Evolutionary conservation across 2,329 filamentous ascomycete species (phyloP), one percentile per base, ranked within the genome.

Genomic region (Metarhizium brunneum): DNA sequence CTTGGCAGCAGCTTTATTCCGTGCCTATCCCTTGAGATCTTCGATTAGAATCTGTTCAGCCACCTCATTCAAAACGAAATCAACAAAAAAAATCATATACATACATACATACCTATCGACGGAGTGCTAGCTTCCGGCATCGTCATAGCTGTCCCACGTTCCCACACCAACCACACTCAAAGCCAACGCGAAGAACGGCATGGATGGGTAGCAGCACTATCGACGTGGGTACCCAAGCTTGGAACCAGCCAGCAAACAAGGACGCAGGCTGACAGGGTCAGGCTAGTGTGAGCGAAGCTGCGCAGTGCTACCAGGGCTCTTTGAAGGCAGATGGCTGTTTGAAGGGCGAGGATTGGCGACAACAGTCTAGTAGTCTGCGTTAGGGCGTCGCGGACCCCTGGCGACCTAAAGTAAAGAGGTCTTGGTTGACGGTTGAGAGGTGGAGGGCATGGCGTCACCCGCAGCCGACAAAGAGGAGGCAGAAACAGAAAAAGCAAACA

Each of bases 351-450:
- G 18, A 47, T 47, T 47, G 43, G 43, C 43, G 6, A 25, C 6
- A n/a, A 13, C 18, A 6, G n/a, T 29, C 18, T 18, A 47, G 16
- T 18, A 25, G n/a, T n/a, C 18, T 47, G 43, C 18, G n/a, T 47
- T 45, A 45, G 50, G 50, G 18, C n/a, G 50, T 52, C 38, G 50
- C 50, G 38, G 35, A 30, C 36, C 50, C 50, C 38, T 52, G 50
- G 16, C 36, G 25, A 16, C 25, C 43, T 14, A 36, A 14, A 40
- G 50, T 35, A 36, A 47, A 47, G 36, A 52, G 50, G 35, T 25
- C 25, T 25, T 25, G 25, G 25, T 25, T 25, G 25, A 25, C 25
- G 25, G 25, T 25, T 25, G 25, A 25, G 25, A 25, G 10, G 32
- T 35, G 32, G 32, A 35, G 32, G 25, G 36, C 38, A 52, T 52